A percentile compares a stretch with the other conserved stretches of the same genome.
These are phyloP conservation scores for Blastomyces percursus DNA, from an alignment of 2,329 filamentous ascomycete genomes.

Conservation along the genomic window DNA sequence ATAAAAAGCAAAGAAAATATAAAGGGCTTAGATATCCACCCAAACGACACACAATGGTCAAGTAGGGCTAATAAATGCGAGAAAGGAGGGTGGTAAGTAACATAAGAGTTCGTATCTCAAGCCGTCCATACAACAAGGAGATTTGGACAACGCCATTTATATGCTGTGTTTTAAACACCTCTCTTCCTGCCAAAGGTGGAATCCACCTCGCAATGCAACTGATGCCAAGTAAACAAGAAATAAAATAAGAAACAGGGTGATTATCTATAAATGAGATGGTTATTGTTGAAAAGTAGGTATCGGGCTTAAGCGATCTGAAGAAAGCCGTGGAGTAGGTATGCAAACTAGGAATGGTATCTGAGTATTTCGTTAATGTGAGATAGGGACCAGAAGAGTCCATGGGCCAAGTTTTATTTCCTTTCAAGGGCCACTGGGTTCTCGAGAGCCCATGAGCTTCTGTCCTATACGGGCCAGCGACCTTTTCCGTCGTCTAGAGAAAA, in stretches of 20 bases:
- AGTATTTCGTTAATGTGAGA: background rate
- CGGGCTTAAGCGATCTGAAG: background rate
- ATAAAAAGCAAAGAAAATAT: background rate
- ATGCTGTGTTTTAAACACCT: background rate
- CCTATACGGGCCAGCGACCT: conserved; percentile 28
- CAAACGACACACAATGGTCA: background rate
- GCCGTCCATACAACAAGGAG: background rate
- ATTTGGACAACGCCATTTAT: background rate
- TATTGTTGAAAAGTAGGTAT: background rate
- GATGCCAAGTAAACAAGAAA: background rate
- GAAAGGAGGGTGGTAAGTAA: background rate
- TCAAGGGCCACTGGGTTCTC: conserved; percentile 12
- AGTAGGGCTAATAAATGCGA: background rate
- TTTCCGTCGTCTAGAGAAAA: conserved; percentile 5
- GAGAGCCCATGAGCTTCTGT: conserved; percentile 26
- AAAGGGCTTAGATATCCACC: background rate
- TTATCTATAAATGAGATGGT: too few relatives aligned
- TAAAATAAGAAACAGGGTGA: background rate
- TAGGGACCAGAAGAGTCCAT: background rate
- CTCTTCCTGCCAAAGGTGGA: background rate
- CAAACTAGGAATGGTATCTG: background rate
- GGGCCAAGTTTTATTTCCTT: background rate
- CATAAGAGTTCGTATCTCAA: background rate
- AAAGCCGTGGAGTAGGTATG: background rate
- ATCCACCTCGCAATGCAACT: background rate